Conservation (phyloP, 2,329 filamentous ascomycete species). For the Hypoxylon sp. region DNA sequence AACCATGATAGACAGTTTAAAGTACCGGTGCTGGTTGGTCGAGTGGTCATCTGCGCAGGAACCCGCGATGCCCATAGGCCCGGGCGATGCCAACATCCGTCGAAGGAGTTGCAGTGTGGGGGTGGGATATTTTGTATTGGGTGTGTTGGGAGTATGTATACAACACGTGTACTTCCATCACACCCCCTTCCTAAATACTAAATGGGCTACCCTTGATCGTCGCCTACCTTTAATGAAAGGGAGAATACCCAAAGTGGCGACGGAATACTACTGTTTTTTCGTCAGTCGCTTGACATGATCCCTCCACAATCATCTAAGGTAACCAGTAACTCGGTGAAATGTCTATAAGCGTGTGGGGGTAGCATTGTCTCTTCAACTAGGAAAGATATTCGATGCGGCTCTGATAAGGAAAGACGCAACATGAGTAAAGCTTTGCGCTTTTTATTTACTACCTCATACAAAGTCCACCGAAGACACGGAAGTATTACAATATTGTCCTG, state of each 20-base stretch:
- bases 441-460: slow-evolving; percentile 25
- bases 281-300: slow-evolving; percentile 27
- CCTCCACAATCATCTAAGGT: slow-evolving; percentile 31
- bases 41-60: slow-evolving; percentile 55
- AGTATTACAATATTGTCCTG: neutral
- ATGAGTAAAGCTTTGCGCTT: slow-evolving; percentile 8
- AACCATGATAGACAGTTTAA: slow-evolving; percentile 42
- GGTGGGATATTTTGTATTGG: slow-evolving; percentile 29
- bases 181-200: slow-evolving; percentile 19
- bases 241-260: slow-evolving; percentile 31
- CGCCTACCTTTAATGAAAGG: slow-evolving; percentile 10
- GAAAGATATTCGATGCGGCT: slow-evolving; percentile 41
- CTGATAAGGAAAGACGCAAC: slow-evolving; percentile 17
- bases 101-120: slow-evolving; percentile 34
- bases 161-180: slow-evolving; percentile 37
- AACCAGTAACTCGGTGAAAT: slow-evolving; percentile 28
- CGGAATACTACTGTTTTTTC: slow-evolving; percentile 27
- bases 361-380: slow-evolving; percentile 28
- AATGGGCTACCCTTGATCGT: slow-evolving; percentile 21
- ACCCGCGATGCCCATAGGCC: slow-evolving; percentile 54
- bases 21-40: slow-evolving; percentile 38
- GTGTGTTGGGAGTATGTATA: slow-evolving; percentile 34
- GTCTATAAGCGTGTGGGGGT: slow-evolving; percentile 37
- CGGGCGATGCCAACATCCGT: slow-evolving; percentile 42
- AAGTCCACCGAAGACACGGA: slow-evolving; percentile 13